Conservation (phyloP, 2,329 filamentous ascomycete species). For the Microcyclospora pomicola region DNA sequence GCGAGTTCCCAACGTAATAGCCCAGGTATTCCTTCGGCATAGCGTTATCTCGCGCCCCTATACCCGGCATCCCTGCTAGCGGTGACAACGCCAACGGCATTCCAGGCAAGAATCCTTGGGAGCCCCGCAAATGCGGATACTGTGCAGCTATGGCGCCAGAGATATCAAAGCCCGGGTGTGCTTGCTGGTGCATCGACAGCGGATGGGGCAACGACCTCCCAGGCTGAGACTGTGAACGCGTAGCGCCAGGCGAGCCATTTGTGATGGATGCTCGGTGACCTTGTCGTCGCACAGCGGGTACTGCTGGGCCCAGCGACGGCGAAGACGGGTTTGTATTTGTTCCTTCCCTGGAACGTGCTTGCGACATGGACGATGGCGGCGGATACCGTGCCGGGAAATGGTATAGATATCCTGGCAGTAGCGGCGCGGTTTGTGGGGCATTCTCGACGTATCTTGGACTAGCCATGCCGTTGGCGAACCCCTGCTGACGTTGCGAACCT, state of each 20-base stretch:
- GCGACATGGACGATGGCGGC: constrained; percentile 24
- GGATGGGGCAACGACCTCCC: constrained; percentile 30
- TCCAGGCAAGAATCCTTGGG: constrained; percentile 2
- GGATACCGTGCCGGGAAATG: constrained; percentile 33
- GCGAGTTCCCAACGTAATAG: constrained; percentile 34
- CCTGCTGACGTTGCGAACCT: constrained; percentile 26
- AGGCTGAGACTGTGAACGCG: constrained; percentile 38
- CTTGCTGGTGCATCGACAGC: constrained; percentile 23
- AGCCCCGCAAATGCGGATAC: constrained; percentile 15
- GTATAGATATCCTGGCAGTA: constrained; percentile 31
- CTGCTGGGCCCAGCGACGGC: constrained; percentile 30
- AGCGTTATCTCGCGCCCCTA: constrained; percentile 17
- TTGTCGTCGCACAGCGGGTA: constrained; percentile 29
- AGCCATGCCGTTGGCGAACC: constrained; percentile 18
- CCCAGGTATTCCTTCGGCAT: constrained; percentile 38
- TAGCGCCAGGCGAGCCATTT: constrained; percentile 27
- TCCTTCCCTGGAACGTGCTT: constrained; percentile 29
- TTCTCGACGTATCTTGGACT: constrained; percentile 18
- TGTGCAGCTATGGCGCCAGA: constrained; percentile 19
- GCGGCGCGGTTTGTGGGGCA: constrained; percentile 22
- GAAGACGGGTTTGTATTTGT: constrained; percentile 36
- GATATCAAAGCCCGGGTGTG: constrained; percentile 26
- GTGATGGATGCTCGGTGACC: constrained; percentile 30
- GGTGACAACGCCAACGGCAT: constrained; percentile 13
- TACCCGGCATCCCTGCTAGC: constrained; percentile 10